Base-by-base conservation (phyloP, 352 stramenopile species). In the Elongisporangium prolatum region DNA sequence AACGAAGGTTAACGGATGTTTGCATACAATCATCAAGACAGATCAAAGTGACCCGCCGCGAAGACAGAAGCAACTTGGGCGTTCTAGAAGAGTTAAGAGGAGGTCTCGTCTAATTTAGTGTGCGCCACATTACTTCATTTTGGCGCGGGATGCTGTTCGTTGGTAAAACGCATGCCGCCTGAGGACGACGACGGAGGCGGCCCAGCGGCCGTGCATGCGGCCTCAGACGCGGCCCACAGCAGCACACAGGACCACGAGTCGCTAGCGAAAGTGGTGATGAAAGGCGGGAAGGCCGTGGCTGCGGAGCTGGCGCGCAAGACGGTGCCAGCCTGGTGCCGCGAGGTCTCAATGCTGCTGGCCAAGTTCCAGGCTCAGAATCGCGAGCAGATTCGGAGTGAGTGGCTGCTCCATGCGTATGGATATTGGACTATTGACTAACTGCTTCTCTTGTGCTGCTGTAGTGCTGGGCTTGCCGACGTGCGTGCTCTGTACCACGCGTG, bases 381-480 rank as follows among this genome's bases (percentile, higher is more conserved):
- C 34, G 34, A 44, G 34, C 34, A 44, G 34, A 44, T 44, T 13
- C 34, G 10, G 34, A 44, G 34, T 44, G 34, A 7, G 34, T 44
- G 34, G 34, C 4, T 44, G 34, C 34, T 44, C 11, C 17, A 13
- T 16, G 10, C 3, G 34, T 13, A 17, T 44, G 34, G 11, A 17
- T 44, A 2, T 44, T 17, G 34, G 34, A 13, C 7, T 44, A 17
- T 44, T 16, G 34, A 44, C 34, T 44, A 2, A 44, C 34, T 44
- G 34, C 8, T 16, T 16, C 1, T 17, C 9, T 44, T 44, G 10
- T 44, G 10, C 11, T 44, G 34, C 34, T 47, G 16, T 37, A 66
- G 60, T 56, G 17, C 50, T 58, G 28, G 50, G 48, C 9, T 44
- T 54, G 11, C 49, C 60, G 18, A 55, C 13, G n/a, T 66, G 60